Base-by-base conservation (phyloP, 805 yeast genomes). In the Candida dajiaensis region DNA sequence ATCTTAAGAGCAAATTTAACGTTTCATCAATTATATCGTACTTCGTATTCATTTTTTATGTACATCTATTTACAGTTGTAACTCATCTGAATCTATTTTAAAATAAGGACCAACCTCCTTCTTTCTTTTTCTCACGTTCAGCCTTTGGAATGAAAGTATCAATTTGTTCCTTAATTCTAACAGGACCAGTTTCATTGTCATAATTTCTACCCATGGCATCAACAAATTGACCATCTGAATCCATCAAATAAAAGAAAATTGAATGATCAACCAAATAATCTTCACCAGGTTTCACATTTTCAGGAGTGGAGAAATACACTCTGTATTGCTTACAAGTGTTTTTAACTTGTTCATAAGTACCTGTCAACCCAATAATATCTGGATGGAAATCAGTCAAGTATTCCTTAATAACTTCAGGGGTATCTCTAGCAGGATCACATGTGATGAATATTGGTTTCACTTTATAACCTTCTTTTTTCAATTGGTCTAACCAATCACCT, bases 181-280 rank as follows among this genome's bases (percentile, higher is more conserved):
- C 80, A 15, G 82, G 83, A 23, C 95, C 96, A 50, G 83, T 82
- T 19, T 72, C 74, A 22, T 89, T 90, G 47, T 83, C 87, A 55
- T 83, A 87, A 59, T 92, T 92, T 65, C 96, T 82, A 45, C 99
- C 99, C 55, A 92, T 72, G 7, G 94, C 98, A 64, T 92, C 97
- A 42, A 92, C 85, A 61, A 89, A 94, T 61, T 88, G 81, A 41
- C 98, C 99, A 63, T 94, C 97, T n/a, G 96, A 90, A 64, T 94
- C 98, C 97, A 94, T 92, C 58, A 94, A 71, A 62, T 94, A 94
- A 69, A 92, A 92, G 78, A 94, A 94, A 49, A 94, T 89, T 3
- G 98, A 92, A 67, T 94, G 99, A 63, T 94, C 99, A 28, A 94
- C 99, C 50, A 94, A 73, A 63, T 94, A 94, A 58, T 94, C 97